Base-by-base conservation (phyloP, 2,329 filamentous ascomycete genomes). In the Cytospora paraplurivora region DNA sequence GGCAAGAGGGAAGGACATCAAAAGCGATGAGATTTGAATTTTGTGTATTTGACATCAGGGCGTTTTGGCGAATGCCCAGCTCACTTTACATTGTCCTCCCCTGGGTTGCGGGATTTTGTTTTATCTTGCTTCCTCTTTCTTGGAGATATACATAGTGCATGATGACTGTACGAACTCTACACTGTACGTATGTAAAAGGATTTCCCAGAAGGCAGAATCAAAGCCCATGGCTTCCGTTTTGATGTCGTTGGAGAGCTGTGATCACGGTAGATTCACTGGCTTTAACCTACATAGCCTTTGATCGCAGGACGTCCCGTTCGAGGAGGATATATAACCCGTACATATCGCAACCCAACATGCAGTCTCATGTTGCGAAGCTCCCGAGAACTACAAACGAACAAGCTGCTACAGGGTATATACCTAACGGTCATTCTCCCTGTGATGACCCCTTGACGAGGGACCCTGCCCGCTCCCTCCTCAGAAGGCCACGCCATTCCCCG, bases 1-100 rank as follows among this genome's bases (percentile, higher is more conserved):
- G 33, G 56, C 41, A 67, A 67, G 58, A 47, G 54, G 47, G 4
- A 19, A 37, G 12, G 27, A 38, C 7, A 56, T n/a, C 37, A 32
- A 19, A 11, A 15, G 51, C 47, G 32, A 38, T 33, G 53, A 12
- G 19, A 4, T 6, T 6, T 19, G 12, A 21, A 33, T 33, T 11
- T 19, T 38, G 15, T 10, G 33, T 15, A 51, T 55, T 7, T n/a
- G 44, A 13, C 15, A 2, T 55, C 11, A 21, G 32, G 27, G 38
- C 10, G 34, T 55, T 54, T 37, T 49, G 58, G 51, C 51, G 58
- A 38, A 55, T 61, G 55, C 41, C 51, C 38, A 49, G 21, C 51
- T 61, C 51, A 37, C 32, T 7, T 11, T 54, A n/a, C 35, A 49
- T n/a, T 27, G 32, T 37, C 27, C 56, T 37, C 41, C 41, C 41